Base-by-base conservation (phyloP, 2,329 filamentous ascomycete species). In the Cryoendolithus antarcticus region DNA sequence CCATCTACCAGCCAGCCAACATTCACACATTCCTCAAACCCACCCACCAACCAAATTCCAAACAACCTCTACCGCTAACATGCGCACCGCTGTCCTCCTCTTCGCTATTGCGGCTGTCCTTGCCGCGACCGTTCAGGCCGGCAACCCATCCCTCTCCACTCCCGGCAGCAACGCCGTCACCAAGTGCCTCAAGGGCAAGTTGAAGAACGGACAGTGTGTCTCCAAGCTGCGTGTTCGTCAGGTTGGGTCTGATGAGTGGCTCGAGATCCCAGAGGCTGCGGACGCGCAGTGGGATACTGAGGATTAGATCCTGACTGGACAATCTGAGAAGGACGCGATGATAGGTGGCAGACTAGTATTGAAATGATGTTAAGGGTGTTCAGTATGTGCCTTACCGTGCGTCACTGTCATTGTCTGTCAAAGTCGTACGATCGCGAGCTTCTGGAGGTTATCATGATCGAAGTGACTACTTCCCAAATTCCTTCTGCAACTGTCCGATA, bases 181-280 rank as follows among this genome's bases (percentile, higher is more conserved):
- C 21, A 12, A 40, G 29, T 40, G 38, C 38, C 5, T 40, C 3
- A 36, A 36, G 15, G 38, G 38, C 34, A 34, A 34, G 32, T 28
- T 19, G 30, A 40, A 40, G 38, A 40, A 40, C 38, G 38, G 38
- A 34, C 35, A 37, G 30, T 40, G 38, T 34, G 30, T 11, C 15
- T 30, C 32, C 3, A 32, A 27, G 9, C 34, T 40, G 19, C 29
- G 34, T 8, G 38, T 40, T 11, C 38, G 38, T 27, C 35, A 31
- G 21, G 34, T 31, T 30, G 38, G 30, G 10, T 36, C 38, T n/a
- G 30, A 15, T 4, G 38, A 37, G n/a, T 40, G 28, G 29, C 33
- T 40, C 12, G 38, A 40, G 33, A 36, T 40, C 9, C 38, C 38
- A 4, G 30, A 40, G 38, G 38, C 37, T 3, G 38, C 35, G 30